These are phyloP conservation scores for Ajuga reptans DNA, from an alignment of 305 asterid species.

Conservation along the genomic window DNA sequence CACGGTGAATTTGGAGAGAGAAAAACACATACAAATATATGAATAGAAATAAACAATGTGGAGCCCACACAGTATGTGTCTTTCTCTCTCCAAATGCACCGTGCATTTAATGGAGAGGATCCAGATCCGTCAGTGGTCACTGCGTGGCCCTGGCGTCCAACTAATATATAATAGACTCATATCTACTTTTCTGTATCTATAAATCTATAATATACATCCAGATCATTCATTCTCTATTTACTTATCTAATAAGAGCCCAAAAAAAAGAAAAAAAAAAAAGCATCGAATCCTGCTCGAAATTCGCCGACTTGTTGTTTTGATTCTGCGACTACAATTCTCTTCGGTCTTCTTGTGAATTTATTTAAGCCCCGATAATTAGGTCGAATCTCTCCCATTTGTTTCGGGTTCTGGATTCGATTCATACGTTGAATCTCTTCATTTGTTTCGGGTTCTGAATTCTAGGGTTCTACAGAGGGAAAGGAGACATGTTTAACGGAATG, in stretches of 20 bases:
- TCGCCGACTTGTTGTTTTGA: slow-evolving; percentile 14
- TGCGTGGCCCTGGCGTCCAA: slow-evolving; percentile 26
- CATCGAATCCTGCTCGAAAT: not conserved
- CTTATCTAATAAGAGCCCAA: not conserved
- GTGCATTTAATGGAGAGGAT: too few species aligned
- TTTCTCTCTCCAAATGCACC: too few species aligned
- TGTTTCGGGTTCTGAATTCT: not conserved
- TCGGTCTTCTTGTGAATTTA: not conserved
- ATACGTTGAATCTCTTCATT: not conserved
- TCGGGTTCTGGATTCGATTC: slow-evolving; percentile 8
- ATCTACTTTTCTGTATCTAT: not conserved
- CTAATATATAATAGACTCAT: not conserved
- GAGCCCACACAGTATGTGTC: too few species aligned
- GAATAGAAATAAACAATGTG: too few species aligned
- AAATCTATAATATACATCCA: not conserved
- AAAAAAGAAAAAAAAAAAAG: too few species aligned
- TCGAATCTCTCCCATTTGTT: not conserved
- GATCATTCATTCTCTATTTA: not conserved
- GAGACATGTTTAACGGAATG: slow-evolving; percentile 67
- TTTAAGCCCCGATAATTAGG: not conserved
- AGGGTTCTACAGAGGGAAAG: slow-evolving; percentile 21
- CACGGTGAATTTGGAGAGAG: too few species aligned
- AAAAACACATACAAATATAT: too few species aligned
- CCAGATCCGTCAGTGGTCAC: too few species aligned
- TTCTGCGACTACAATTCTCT: not conserved